phyloP scores from a whole-genome alignment of 2,329 filamentous ascomycete species.

The Dothistroma pini region DNA sequence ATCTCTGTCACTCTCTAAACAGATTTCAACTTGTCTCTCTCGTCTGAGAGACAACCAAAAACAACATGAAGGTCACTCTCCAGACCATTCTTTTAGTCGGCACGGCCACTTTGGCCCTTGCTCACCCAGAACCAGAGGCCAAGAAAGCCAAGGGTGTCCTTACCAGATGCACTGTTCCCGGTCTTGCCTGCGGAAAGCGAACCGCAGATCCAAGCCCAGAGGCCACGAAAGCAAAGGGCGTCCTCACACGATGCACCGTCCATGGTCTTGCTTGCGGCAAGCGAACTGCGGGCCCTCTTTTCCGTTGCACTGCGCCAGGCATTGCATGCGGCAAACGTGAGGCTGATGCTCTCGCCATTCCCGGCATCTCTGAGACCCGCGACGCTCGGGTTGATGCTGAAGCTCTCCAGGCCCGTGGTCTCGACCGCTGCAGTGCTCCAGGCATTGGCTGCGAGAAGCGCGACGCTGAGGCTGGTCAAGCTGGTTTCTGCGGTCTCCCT shows the following conservation, averaged over 20 bases:
- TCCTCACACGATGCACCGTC: conserved; percentile 4
- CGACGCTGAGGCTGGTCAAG: not conserved
- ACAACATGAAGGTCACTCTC: conserved; percentile 27
- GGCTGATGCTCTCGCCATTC: conserved; percentile 35
- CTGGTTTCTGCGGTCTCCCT: conserved; percentile 19
- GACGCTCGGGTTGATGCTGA: not conserved
- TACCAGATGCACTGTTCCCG: conserved; percentile 35
- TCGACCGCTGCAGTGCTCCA: conserved; percentile 6
- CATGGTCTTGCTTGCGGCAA: conserved; percentile 2
- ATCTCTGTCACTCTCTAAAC: conserved; percentile 7
- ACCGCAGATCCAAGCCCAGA: conserved; percentile 12
- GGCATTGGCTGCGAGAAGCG: conserved; percentile 3
- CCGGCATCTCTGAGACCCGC: not conserved
- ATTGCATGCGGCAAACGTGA: conserved; percentile 44
- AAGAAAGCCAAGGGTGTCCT: not conserved
- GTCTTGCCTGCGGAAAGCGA: conserved; percentile 43
- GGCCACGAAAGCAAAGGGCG: not conserved
- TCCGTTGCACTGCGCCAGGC: conserved; percentile 41
- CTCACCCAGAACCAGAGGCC: conserved; percentile 4
- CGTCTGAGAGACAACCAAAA: conserved; percentile 6
- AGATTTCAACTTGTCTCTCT: conserved; percentile 5
- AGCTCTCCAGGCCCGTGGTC: not conserved
- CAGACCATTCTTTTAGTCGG: conserved; percentile 20
- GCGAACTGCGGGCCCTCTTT: not conserved
- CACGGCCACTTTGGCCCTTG: conserved; percentile 21